Base-by-base conservation (phyloP, 2,329 filamentous ascomycete species). In the Stagonosporopsis vannaccii region DNA sequence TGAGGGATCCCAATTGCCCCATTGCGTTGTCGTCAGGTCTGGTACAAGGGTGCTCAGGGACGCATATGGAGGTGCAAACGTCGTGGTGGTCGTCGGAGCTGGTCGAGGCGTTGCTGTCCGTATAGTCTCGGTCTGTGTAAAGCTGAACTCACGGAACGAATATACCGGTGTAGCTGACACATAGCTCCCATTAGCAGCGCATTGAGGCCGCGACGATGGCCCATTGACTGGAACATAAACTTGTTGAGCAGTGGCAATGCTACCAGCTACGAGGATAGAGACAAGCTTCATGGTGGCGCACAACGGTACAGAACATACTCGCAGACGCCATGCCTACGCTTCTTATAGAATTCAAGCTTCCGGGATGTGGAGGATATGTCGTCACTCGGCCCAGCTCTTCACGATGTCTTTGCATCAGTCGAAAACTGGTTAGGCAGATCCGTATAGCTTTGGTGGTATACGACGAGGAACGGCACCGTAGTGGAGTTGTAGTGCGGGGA, bases 1-100 rank as follows among this genome's bases (percentile, higher is more conserved):
- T 25, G 69, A 67, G 6, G 76, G 74, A 39, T 78, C 56, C 76
- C 76, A 79, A 40, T 75, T 77, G 11, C 76, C 77, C 76, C 77
- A 79, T 53, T 74, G 76, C 2, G 76, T 79, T 4, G 75, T 77
- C 2, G 69, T 72, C 42, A 76, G 51, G 41, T 69, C 62, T 0
- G 74, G 73, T 3, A 79, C 65, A 7, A 79, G 64, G 28, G 66
- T 62, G 30, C 73, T 74, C 39, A 79, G 59, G 1, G 65, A 71
- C 13, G 62, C 67, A 43, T 76, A 76, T 1, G 73, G 69, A n/a
- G 71, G 61, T 15, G 76, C 77, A 51, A 74, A 78, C 0, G 69
- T 70, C 3, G 71, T 72, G 1, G 67, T 73, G 0, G 72, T 68
- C 5, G 67, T 69, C 6, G 76, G 69, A 5, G 65, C 62, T 7